These are phyloP conservation scores for Hemileccinum impolitum DNA, from an alignment of 768 basidiomycete species.

Conservation along the genomic window DNA sequence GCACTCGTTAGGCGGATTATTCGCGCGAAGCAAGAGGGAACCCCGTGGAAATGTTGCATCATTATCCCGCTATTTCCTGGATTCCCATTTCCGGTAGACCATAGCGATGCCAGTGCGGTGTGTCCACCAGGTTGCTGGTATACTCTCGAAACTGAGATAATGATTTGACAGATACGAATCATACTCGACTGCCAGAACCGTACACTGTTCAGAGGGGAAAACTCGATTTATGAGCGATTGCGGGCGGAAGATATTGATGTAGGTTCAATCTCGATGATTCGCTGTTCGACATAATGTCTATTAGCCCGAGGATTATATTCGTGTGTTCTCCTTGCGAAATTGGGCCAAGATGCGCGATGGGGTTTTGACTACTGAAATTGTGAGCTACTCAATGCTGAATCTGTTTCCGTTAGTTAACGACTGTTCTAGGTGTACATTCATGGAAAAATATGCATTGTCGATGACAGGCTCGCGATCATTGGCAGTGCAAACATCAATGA, in stretches of 20 bases:
- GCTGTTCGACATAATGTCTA: neutral
- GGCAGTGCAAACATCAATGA: conserved; percentile 99
- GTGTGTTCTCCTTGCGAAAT: conserved; percentile 85
- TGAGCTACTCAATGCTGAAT: conserved; percentile 24
- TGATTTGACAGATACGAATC: conserved; percentile 67
- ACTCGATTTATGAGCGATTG: conserved; percentile 86
- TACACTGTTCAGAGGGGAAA: conserved; percentile 81
- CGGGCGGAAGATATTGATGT: conserved; percentile 88
- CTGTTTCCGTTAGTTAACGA: conserved; percentile 8
- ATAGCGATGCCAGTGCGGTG: conserved; percentile 89
- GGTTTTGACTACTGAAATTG: conserved; percentile 84
- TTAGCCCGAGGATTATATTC: conserved; percentile 92
- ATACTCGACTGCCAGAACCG: conserved; percentile 95
- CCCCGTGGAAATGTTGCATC: conserved; percentile 89
- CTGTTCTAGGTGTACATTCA: conserved; percentile 77
- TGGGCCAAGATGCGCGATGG: conserved; percentile 92
- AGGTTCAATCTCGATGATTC: conserved; percentile 7
- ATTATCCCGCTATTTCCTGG: conserved; percentile 91
- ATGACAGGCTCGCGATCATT: conserved; percentile 91
- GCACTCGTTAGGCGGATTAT: conserved; percentile 90
- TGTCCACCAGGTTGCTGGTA: conserved; percentile 24
- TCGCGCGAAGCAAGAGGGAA: conserved; percentile 75
- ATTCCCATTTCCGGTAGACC: conserved; percentile 90
- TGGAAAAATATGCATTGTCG: conserved; percentile 71
- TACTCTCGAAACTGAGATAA: neutral